Conservation (phyloP, 169 alveolate species). For the Plasmodium fragile region DNA sequence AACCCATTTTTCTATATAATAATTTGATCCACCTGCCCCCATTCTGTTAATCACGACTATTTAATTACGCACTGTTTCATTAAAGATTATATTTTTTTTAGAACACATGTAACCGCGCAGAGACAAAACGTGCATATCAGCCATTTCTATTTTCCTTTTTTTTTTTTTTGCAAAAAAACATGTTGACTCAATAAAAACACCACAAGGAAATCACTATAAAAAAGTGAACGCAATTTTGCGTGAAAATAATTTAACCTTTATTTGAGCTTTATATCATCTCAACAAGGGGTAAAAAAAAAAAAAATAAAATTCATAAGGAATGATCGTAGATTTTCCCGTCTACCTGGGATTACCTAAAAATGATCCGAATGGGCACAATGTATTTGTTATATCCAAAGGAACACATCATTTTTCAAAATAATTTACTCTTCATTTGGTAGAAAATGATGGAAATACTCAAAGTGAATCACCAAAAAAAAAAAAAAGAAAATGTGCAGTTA, state of each 20-base stretch:
- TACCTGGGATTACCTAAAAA: not conserved
- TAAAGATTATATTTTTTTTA: not conserved
- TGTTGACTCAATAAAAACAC: not conserved
- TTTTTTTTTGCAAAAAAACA: not conserved
- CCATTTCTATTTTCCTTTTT: not conserved
- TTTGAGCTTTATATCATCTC: not conserved
- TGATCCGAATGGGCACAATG: not conserved
- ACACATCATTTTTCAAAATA: not conserved
- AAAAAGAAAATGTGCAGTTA: not conserved
- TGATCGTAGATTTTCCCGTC: not conserved
- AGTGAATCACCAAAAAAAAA: not conserved
- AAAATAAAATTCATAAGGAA: not conserved
- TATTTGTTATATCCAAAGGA: not conserved
- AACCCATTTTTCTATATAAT: constrained; percentile 4
- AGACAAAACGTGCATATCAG: constrained; percentile 3
- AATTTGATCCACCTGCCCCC: not conserved
- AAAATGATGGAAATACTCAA: not conserved
- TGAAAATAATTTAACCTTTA: not conserved
- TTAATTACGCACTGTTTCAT: not conserved
- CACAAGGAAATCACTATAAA: not conserved
- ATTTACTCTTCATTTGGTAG: too few relatives aligned
- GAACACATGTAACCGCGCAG: not conserved
- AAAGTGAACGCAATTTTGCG: not conserved
- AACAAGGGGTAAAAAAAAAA: not conserved
- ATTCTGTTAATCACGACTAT: not conserved